Evolutionary conservation across 768 basidiomycete genomes (phyloP).

Genomic region (Coprinopsis marcescibilis): DNA sequence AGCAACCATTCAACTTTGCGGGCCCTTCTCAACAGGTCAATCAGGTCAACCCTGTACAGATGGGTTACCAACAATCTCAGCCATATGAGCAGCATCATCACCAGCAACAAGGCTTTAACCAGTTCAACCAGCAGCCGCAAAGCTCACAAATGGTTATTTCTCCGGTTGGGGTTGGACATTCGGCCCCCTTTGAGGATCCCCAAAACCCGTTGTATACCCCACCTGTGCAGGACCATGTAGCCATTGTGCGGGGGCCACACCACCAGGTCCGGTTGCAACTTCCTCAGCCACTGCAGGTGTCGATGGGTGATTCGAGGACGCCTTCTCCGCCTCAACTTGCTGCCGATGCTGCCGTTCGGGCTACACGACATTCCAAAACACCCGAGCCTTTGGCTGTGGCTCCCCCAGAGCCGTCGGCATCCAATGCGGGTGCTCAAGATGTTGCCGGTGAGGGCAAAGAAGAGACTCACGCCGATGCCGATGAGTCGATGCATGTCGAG

Average conservation of each 20-base stretch:
- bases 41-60: no score
- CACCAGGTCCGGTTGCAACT: constrained; percentile 3
- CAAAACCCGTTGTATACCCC: constrained; percentile 5
- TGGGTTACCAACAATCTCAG: neutral
- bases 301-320: neutral
- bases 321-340: neutral
- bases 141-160: no score
- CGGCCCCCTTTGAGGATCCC: neutral
- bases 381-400: neutral
- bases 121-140: neutral
- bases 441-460: neutral
- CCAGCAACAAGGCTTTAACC: neutral
- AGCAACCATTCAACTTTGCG: neutral
- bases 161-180: neutral
- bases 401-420: neutral
- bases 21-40: neutral
- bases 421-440: neutral
- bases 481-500: no score
- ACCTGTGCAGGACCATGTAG: neutral
- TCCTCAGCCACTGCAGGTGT: constrained; percentile 2
- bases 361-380: neutral
- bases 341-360: neutral
- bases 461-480: no score
- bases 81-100: constrained; percentile 3
- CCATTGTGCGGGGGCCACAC: neutral